phyloP scores from a whole-genome alignment of 805 yeast genomes.

The Starmera dryadoides region DNA sequence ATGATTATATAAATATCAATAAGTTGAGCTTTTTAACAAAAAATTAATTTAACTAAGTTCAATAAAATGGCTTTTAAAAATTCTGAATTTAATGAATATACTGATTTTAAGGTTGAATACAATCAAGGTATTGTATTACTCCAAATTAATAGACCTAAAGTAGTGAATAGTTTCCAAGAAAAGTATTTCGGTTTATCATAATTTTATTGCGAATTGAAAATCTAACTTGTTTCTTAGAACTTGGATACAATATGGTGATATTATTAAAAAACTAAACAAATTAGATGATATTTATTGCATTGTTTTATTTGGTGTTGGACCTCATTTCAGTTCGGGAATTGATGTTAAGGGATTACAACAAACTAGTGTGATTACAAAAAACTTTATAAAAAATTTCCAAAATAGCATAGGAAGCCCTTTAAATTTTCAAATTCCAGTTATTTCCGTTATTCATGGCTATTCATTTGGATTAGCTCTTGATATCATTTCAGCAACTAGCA shows the following conservation, averaged over 20 bases:
- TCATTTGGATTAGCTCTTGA: conserved; percentile 64
- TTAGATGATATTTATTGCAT: conserved; percentile 43
- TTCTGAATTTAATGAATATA: too few species aligned
- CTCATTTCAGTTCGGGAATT: conserved; percentile 58
- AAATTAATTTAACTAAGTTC: too few species aligned
- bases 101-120: not conserved
- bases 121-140: too few species aligned
- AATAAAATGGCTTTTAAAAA: not conserved
- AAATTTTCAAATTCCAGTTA: conserved; percentile 48
- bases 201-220: conserved; percentile 1
- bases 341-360: conserved; percentile 35
- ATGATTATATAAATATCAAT: too few species aligned
- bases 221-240: conserved; percentile 16
- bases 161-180: conserved; percentile 50
- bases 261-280: conserved; percentile 38
- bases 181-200: too few species aligned
- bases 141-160: conserved; percentile 51
- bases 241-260: conserved; percentile 48
- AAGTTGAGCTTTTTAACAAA: too few species aligned
- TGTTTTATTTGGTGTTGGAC: conserved; percentile 49
- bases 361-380: conserved; percentile 18
- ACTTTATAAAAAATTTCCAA: conserved; percentile 52
- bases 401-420: conserved; percentile 42
- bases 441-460: conserved; percentile 59
- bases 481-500: conserved; percentile 48